A percentile compares a stretch with the other conserved stretches of the same genome.
Evolutionary conservation across 2,329 filamentous ascomycete genomes (phyloP).

Genomic region (Hysterium pulicare): DNA sequence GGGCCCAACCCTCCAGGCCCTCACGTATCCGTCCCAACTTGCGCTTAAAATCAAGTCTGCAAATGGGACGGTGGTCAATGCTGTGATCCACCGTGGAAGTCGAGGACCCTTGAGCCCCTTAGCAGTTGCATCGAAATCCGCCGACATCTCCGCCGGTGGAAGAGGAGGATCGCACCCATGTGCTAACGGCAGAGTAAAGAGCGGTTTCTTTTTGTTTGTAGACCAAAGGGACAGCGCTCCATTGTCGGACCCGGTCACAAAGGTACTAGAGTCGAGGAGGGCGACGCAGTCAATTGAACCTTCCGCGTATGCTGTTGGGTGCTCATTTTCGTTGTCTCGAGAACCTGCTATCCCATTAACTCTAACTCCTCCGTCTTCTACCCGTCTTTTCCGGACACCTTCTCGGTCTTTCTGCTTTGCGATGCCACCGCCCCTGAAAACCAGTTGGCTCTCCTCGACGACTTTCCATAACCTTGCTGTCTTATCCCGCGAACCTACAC

Average conservation of each 20-base stretch:
- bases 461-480: constrained; percentile 96
- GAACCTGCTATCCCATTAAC: constrained; percentile 46
- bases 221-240: constrained; percentile 85
- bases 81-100: constrained; percentile 81
- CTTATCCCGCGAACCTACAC: constrained; percentile 84
- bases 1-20: constrained; percentile 74
- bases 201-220: constrained; percentile 88
- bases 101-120: constrained; percentile 51
- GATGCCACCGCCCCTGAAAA: constrained; percentile 81
- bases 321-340: constrained; percentile 35
- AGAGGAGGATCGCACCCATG: constrained; percentile 80
- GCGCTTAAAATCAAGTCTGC: constrained; percentile 87
- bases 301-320: constrained; percentile 54
- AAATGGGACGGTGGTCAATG: constrained; percentile 79
- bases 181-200: constrained; percentile 74
- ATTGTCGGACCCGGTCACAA: constrained; percentile 92
- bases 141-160: constrained; percentile 65
- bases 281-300: constrained; percentile 90
- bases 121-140: constrained; percentile 63
- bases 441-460: constrained; percentile 88
- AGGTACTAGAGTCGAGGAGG: constrained; percentile 82
- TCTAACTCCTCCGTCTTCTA: constrained; percentile 40
- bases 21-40: constrained; percentile 88
- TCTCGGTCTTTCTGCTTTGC: constrained; percentile 37
- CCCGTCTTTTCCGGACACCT: constrained; percentile 31